Evolutionary conservation across 306 rosid species (phyloP).

Genomic region (Amphicarpaea edgeworthii): DNA sequence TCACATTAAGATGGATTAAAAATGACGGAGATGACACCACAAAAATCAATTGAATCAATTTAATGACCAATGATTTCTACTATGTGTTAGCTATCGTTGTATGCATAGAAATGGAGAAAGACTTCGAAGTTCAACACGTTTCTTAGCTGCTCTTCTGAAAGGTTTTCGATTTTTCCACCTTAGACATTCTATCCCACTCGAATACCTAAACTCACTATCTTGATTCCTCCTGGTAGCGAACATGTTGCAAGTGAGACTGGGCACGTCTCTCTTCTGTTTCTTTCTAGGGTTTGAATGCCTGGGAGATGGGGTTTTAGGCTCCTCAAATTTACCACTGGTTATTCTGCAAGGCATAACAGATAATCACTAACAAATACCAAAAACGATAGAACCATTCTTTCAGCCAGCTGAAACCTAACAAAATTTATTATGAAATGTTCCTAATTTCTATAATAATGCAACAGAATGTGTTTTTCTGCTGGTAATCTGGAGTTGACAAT

Average conservation of each 20-base stretch:
- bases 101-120: slow-evolving; percentile 63
- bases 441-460: neutral
- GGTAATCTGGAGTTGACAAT: slow-evolving; percentile 15
- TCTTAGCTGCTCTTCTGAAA: slow-evolving; percentile 79
- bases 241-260: slow-evolving; percentile 40
- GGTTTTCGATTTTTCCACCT: slow-evolving; percentile 94
- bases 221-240: slow-evolving; percentile 50
- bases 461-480: neutral
- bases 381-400: neutral
- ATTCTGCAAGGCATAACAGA: slow-evolving; percentile 59
- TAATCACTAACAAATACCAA: slow-evolving; percentile 20
- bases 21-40: slow-evolving; percentile 45
- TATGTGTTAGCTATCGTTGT: slow-evolving; percentile 43
- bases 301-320: slow-evolving; percentile 91
- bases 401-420: slow-evolving; percentile 21
- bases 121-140: slow-evolving; percentile 70
- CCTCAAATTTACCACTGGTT: slow-evolving; percentile 60
- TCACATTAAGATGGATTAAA: slow-evolving; percentile 40
- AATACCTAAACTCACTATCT: slow-evolving; percentile 44
- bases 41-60: slow-evolving; percentile 79
- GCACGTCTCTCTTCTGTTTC: slow-evolving; percentile 56
- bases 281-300: slow-evolving; percentile 66
- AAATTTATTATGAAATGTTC: neutral
- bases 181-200: slow-evolving; percentile 65
- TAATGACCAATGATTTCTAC: slow-evolving; percentile 59